These are phyloP conservation scores for Pseudogymnoascus sp. DNA, from an alignment of 2,329 filamentous ascomycete genomes.

Conservation along the genomic window DNA sequence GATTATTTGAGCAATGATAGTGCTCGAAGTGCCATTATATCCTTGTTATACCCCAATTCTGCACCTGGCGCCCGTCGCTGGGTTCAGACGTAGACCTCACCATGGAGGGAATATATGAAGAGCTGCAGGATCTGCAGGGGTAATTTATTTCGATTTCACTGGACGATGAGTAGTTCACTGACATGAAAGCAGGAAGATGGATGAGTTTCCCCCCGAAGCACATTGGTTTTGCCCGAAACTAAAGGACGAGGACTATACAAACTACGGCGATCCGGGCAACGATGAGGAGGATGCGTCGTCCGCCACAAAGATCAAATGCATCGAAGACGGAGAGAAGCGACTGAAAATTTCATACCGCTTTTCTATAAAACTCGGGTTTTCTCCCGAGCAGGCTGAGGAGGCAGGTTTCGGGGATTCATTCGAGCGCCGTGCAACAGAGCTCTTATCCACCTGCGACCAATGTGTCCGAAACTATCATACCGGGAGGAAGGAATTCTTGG, in stretches of 20 bases:
- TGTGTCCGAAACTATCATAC: conserved; percentile 70
- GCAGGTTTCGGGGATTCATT: conserved; percentile 50
- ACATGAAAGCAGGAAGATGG: conserved; percentile 1
- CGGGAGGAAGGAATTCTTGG: conserved; percentile 53
- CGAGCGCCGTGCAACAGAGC: conserved; percentile 44
- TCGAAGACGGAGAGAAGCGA: conserved; percentile 46
- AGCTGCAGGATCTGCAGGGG: not conserved
- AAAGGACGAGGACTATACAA: conserved; percentile 51
- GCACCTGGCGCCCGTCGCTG: not conserved
- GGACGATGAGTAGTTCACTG: not conserved
- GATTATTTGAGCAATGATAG: conserved; percentile 1
- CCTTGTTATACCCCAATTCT: not conserved
- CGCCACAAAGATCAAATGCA: conserved; percentile 43
- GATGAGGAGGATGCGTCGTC: conserved; percentile 39
- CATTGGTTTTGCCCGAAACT: conserved; percentile 63
- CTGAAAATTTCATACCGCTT: conserved; percentile 57
- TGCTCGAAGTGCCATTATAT: not conserved
- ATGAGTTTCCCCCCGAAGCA: conserved; percentile 28
- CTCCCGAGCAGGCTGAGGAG: conserved; percentile 43
- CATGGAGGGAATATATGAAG: conserved; percentile 9
- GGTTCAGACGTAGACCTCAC: conserved; percentile 1
- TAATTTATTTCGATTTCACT: conserved; percentile 1
- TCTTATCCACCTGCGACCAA: conserved; percentile 55
- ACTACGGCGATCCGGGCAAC: conserved; percentile 49
- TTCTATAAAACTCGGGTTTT: conserved; percentile 60